These are phyloP conservation scores for Datisca glomerata DNA, from an alignment of 306 rosid species.

Conservation along the genomic window DNA sequence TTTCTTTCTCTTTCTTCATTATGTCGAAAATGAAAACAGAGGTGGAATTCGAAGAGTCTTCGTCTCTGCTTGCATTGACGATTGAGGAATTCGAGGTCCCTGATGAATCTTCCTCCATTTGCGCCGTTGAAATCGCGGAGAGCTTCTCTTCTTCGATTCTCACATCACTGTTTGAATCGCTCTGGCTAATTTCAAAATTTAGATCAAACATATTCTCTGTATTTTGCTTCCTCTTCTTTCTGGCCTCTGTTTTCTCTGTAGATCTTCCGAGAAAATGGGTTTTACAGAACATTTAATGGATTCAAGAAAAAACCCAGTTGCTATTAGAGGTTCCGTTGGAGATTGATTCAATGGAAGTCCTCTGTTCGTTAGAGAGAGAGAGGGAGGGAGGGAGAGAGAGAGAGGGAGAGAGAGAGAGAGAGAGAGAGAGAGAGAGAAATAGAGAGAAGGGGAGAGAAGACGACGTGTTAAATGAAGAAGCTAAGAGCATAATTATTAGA, in stretches of 20 bases:
- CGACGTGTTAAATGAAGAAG: conserved; percentile 5
- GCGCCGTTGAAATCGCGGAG: background rate
- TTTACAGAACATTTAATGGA: too few relatives aligned
- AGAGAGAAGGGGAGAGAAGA: background rate
- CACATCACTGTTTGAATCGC: too few relatives aligned
- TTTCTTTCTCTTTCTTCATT: conserved; percentile 13
- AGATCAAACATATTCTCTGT: conserved; percentile 53
- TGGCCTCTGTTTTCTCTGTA: too few relatives aligned
- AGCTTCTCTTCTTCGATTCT: conserved; percentile 16
- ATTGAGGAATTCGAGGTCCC: conserved; percentile 30
- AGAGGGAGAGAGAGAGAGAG: background rate
- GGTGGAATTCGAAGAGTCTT: conserved; percentile 13
- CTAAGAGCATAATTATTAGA: background rate
- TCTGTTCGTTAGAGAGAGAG: too few relatives aligned
- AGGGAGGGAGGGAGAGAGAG: conserved; percentile 1
- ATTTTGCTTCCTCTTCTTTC: background rate
- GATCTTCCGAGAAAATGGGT: too few relatives aligned
- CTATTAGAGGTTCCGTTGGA: too few relatives aligned
- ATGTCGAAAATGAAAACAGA: conserved; percentile 32
- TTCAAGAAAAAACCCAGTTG: too few relatives aligned
- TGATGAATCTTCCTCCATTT: conserved; percentile 20
- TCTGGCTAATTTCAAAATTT: conserved; percentile 17
- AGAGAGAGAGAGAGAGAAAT: background rate
- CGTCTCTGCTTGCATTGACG: conserved; percentile 20
- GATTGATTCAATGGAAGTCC: too few relatives aligned